Evolutionary conservation across 2,329 filamentous ascomycete species (phyloP).

Genomic region (Sphaerostilbella broomeana): DNA sequence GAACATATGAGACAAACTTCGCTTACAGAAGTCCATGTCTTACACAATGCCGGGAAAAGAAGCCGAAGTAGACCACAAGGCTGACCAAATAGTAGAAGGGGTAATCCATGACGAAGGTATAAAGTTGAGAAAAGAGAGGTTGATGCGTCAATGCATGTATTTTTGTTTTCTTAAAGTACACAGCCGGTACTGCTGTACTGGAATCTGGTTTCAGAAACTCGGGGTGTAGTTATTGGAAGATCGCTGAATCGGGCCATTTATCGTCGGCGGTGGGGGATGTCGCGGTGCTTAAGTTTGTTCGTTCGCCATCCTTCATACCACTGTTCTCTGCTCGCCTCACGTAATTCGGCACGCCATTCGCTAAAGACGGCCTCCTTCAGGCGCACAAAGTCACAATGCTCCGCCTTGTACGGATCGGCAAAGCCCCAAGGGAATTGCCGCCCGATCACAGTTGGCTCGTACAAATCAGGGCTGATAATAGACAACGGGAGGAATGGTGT

Average conservation of each 20-base stretch:
- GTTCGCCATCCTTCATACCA: conserved; percentile 97
- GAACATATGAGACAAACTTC: no score
- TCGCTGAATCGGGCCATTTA: no score
- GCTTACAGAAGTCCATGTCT: conserved; percentile 3
- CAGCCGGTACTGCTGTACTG: no score
- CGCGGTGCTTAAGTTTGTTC: conserved; percentile 53
- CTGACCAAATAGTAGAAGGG: neutral
- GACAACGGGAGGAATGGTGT: conserved; percentile 77
- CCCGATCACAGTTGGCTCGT: conserved; percentile 72
- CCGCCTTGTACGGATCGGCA: conserved; percentile 82
- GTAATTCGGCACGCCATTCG: conserved; percentile 87
- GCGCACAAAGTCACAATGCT: conserved; percentile 89
- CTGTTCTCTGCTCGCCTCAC: conserved; percentile 81
- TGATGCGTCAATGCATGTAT: no score
- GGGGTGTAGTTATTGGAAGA: no score
- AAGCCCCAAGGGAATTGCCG: conserved; percentile 96
- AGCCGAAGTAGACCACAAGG: conserved; percentile 1
- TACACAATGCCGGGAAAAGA: neutral
- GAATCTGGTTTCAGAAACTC: no score
- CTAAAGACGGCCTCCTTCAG: conserved; percentile 88
- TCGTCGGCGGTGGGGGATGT: conserved; percentile 33
- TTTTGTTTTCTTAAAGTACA: no score
- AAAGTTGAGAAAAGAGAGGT: conserved; percentile 9
- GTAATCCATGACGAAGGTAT: conserved; percentile 4
- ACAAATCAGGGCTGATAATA: conserved; percentile 87